Base-by-base conservation (phyloP, 1,139 yeast genomes). In the Insectozyma bohioensis region DNA sequence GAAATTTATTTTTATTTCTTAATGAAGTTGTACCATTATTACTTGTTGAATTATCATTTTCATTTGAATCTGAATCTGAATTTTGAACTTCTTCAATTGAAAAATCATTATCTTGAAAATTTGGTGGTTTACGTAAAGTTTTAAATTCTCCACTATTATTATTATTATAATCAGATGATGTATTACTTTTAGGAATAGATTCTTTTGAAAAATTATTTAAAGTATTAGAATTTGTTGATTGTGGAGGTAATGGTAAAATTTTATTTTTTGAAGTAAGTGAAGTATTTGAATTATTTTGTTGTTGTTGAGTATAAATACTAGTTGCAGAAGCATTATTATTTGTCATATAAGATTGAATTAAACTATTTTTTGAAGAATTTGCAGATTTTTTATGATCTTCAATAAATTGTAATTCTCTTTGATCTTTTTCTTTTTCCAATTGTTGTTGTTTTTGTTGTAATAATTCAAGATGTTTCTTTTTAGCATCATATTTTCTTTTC, bases 401-500 rank as follows among this genome's bases (percentile, higher is more conserved):
- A 7, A 28, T 24, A 3, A 31, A 20, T 17, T 30, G 39, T 7
- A 11, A 4, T 20, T 35, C 38, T 17, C 32, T 30, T 24, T 23
- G 21, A 18, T 33, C 40, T 28, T 30, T 30, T 21, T 35, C 42
- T n/a, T 31, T 29, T 17, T 39, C 38, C 25, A 28, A 24, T 25
- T 27, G 36, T 20, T 31, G 34, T 15, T 40, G 32, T 19, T 41
- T 40, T 18, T 34, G 39, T 19, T 36, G 41, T 12, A 35, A 24
- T 22, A 25, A 17, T 9, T 60, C 58, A 42, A 54, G 36, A 36
- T 56, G 61, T 35, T 60, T 69, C 54, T 67, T 64, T 47, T 66
- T 66, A 34, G 61, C 51, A 47, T 76, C 81, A 45, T 75, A 72
- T 45, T 63, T 66, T 41, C 65, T 70, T 64, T 82, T 80, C 47